These are phyloP conservation scores for Thermothelomyces thermophilus DNA, from an alignment of 2,329 filamentous ascomycete species.

Conservation along the genomic window DNA sequence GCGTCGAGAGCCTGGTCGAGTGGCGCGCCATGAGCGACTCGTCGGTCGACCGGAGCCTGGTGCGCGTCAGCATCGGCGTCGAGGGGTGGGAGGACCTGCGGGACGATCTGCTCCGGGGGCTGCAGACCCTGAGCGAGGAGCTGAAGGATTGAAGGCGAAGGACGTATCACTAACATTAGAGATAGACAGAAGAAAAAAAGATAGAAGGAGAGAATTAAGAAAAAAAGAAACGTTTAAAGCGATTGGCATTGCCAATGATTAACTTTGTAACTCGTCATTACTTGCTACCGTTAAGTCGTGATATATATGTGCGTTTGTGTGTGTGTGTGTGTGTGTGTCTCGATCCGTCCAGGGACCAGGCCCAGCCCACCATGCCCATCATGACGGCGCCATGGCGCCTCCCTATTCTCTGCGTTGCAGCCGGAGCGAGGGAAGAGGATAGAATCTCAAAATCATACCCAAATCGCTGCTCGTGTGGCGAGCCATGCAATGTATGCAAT, in stretches of 20 bases:
- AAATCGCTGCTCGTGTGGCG: neutral
- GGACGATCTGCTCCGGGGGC: constrained; percentile 63
- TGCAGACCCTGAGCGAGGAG: constrained; percentile 45
- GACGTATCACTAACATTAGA: too few relatives aligned
- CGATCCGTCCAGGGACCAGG: too few relatives aligned
- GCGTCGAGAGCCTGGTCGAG: constrained; percentile 93
- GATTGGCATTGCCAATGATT: neutral
- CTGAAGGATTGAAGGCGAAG: neutral
- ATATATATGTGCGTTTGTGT: neutral
- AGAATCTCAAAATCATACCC: too few relatives aligned
- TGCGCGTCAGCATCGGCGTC: constrained; percentile 80
- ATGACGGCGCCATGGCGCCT: neutral
- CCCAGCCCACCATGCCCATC: too few relatives aligned
- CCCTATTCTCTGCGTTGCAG: neutral
- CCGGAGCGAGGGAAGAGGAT: too few relatives aligned
- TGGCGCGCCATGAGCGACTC: constrained; percentile 87
- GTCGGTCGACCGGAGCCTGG: constrained; percentile 61
- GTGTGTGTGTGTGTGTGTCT: too few relatives aligned
- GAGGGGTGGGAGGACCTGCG: constrained; percentile 81
- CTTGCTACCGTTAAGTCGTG: constrained; percentile 5
- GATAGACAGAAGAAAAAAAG: too few relatives aligned
- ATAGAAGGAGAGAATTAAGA: neutral
- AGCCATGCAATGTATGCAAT: neutral
- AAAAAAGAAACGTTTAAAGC: too few relatives aligned
- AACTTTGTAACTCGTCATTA: neutral